phyloP scores from a whole-genome alignment of 805 yeast genomes.

The Kodamaea neixiangensis region DNA sequence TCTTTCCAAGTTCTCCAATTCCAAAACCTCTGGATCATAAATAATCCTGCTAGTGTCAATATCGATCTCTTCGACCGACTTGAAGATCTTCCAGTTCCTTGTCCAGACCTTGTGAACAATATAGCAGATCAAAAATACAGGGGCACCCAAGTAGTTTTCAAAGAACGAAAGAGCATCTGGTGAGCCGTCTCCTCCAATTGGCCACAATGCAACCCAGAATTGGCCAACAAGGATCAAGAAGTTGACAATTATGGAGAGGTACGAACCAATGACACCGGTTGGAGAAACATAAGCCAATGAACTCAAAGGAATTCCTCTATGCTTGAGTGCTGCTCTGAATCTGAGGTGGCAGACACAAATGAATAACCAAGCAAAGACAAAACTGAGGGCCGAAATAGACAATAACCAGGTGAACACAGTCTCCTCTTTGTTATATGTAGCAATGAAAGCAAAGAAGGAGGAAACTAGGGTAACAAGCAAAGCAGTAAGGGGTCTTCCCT shows the following conservation, averaged over 20 bases:
- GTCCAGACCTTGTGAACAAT: conserved; percentile 26
- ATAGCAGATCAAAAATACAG: conserved; percentile 23
- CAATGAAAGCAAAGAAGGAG: conserved; percentile 28
- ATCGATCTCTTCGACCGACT: conserved; percentile 24
- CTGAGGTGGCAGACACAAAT: conserved; percentile 30
- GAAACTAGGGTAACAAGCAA: conserved; percentile 26
- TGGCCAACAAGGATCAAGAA: conserved; percentile 27
- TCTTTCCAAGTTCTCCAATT: conserved; percentile 25
- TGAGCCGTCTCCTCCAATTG: conserved; percentile 17
- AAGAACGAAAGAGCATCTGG: conserved; percentile 26
- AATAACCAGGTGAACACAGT: conserved; percentile 31
- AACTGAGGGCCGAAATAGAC: conserved; percentile 30
- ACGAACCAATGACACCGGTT: conserved; percentile 28
- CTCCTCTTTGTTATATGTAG: conserved; percentile 32
- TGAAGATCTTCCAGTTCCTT: conserved; percentile 24
- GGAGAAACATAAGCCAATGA: conserved; percentile 28
- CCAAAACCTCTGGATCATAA: conserved; percentile 25
- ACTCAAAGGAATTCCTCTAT: conserved; percentile 22
- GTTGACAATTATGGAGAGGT: conserved; percentile 25
- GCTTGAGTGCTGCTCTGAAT: conserved; percentile 30
- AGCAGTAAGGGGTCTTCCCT: conserved; percentile 30
- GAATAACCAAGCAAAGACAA: conserved; percentile 28
- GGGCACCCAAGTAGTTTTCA: conserved; percentile 30
- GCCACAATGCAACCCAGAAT: conserved; percentile 32
- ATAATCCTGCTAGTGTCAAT: conserved; percentile 22